phyloP scores from a whole-genome alignment of 2,329 filamentous ascomycete genomes.

The Thielaviopsis populi region DNA sequence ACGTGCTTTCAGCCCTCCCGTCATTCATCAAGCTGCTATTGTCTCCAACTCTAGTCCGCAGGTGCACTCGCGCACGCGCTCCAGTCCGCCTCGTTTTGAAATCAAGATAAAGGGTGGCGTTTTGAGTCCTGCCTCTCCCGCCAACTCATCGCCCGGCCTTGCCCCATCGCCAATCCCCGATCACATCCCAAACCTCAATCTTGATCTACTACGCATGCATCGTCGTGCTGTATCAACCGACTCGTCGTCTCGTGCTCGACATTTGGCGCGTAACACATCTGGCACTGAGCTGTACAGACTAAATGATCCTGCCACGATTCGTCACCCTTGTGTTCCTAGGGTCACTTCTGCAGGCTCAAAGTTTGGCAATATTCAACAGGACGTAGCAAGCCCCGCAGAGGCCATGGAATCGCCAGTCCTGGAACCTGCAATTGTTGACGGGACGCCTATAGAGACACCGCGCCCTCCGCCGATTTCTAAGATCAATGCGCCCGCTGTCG shows the following conservation, averaged over 20 bases:
- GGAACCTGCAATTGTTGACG: conserved; percentile 12
- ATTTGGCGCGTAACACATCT: conserved; percentile 5
- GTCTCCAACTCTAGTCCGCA: neutral
- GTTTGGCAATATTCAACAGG: neutral
- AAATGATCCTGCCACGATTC: neutral
- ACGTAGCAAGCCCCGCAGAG: neutral
- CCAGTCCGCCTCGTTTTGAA: conserved; percentile 9
- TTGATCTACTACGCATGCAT: conserved; percentile 2
- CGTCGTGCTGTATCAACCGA: conserved; percentile 11
- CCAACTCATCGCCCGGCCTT: conserved; percentile 10
- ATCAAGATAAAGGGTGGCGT: conserved; percentile 2
- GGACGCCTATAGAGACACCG: conserved; percentile 10
- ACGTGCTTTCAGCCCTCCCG: conserved; percentile 9
- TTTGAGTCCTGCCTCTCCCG: neutral
- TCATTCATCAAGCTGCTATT: neutral
- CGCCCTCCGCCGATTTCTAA: conserved; percentile 13
- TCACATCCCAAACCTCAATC: conserved; percentile 2
- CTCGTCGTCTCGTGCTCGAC: conserved; percentile 6
- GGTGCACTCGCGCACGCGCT: conserved; percentile 8
- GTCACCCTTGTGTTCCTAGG: neutral
- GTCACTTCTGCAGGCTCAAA: neutral
- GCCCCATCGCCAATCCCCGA: conserved; percentile 15
- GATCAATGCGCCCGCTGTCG: neutral
- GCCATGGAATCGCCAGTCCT: conserved; percentile 7
- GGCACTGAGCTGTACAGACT: conserved; percentile 9